A percentile compares a stretch with the other conserved stretches of the same genome.
These are phyloP conservation scores for Aspergillus taichungensis DNA, from an alignment of 495 filamentous ascomycete species.

Conservation along the genomic window DNA sequence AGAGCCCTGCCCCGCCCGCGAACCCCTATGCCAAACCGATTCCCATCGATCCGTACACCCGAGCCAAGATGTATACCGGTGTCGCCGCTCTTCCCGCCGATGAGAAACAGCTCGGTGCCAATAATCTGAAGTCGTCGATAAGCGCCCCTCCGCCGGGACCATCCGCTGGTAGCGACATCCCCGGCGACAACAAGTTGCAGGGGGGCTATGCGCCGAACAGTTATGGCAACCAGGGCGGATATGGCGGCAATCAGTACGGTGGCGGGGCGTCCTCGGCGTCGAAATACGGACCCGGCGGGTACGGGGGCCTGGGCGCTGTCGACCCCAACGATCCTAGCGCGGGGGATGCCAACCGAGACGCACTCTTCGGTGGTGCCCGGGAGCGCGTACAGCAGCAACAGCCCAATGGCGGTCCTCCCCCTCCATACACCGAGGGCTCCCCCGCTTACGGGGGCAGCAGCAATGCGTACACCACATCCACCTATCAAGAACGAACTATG, in stretches of 20 bases:
- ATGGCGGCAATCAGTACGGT: slow-evolving; percentile 56
- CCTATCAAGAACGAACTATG: slow-evolving; percentile 56
- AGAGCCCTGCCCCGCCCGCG: slow-evolving; percentile 41
- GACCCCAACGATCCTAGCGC: slow-evolving; percentile 45
- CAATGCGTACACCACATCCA: slow-evolving; percentile 47
- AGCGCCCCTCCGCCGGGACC: slow-evolving; percentile 16
- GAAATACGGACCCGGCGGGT: slow-evolving; percentile 56
- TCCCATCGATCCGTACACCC: slow-evolving; percentile 54
- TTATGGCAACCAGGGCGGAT: slow-evolving; percentile 55
- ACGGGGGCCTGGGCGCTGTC: slow-evolving; percentile 56
- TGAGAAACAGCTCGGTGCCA: background rate
- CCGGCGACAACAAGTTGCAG: slow-evolving; percentile 41
- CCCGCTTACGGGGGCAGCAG: slow-evolving; percentile 38
- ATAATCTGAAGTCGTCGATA: too few relatives aligned
- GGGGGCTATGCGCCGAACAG: slow-evolving; percentile 50
- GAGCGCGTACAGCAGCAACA: slow-evolving; percentile 42
- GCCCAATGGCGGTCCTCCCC: slow-evolving; percentile 25
- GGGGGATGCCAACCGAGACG: slow-evolving; percentile 49
- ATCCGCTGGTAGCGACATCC: slow-evolving; percentile 22
- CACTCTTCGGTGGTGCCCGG: slow-evolving; percentile 55
- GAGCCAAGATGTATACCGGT: slow-evolving; percentile 43
- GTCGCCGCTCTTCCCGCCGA: slow-evolving; percentile 26
- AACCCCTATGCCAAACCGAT: slow-evolving; percentile 63
- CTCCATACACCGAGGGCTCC: slow-evolving; percentile 34
- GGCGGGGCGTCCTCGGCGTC: slow-evolving; percentile 24